A percentile compares a stretch with the other conserved stretches of the same genome.
Evolutionary conservation across 768 basidiomycete species (phyloP).

Genomic region (Favolaschia claudopus): DNA sequence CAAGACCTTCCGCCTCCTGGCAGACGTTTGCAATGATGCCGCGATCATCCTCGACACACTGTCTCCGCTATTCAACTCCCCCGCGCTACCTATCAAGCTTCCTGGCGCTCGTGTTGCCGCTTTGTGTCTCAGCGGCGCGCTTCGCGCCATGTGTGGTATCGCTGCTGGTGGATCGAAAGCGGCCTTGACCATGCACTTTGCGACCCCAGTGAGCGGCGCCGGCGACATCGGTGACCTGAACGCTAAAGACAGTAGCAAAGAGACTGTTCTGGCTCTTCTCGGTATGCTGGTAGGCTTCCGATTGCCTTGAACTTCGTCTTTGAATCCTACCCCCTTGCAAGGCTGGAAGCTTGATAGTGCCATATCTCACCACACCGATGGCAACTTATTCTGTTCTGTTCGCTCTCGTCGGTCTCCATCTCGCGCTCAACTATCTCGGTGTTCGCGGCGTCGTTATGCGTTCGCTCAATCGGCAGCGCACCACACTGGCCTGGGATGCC

Average conservation of each 20-base stretch:
- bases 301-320: too few species aligned
- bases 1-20: slow-evolving; percentile 72
- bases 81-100: slow-evolving; percentile 42
- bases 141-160: slow-evolving; percentile 68
- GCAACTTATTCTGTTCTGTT: slow-evolving; percentile 61
- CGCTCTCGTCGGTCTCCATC: slow-evolving; percentile 59
- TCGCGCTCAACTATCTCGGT: slow-evolving; percentile 65
- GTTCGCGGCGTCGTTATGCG: slow-evolving; percentile 65
- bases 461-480: slow-evolving; percentile 67
- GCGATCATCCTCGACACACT: slow-evolving; percentile 67
- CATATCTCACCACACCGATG: slow-evolving; percentile 55
- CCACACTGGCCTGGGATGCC: slow-evolving; percentile 57
- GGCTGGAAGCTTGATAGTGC: slow-evolving; percentile 68
- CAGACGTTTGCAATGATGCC: slow-evolving; percentile 70
- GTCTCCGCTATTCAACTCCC: slow-evolving; percentile 59
- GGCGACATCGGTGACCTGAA: slow-evolving; percentile 77
- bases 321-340: slow-evolving; percentile 29
- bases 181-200: slow-evolving; percentile 72
- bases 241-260: slow-evolving; percentile 76
- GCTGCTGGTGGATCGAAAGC: slow-evolving; percentile 75
- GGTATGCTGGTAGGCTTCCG: slow-evolving; percentile 75
- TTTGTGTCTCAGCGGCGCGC: slow-evolving; percentile 65
- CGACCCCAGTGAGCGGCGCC: slow-evolving; percentile 53
- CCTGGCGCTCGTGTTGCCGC: slow-evolving; percentile 53
- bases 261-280: slow-evolving; percentile 70